These are phyloP conservation scores for Euphorbia pulcherrima DNA, from an alignment of 345 rosid species.

Conservation along the genomic window DNA sequence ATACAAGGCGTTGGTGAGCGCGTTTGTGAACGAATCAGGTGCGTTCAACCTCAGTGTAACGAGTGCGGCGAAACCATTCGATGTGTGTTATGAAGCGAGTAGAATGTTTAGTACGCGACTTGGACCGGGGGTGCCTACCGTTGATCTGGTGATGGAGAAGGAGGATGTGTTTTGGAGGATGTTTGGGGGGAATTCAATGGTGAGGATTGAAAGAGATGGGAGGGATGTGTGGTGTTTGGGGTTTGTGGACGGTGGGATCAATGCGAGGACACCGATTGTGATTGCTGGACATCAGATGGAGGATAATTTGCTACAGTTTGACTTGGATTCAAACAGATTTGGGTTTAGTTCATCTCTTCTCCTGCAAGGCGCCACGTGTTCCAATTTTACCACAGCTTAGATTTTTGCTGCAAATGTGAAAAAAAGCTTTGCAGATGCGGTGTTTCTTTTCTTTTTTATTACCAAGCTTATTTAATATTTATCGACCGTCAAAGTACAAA, in stretches of 20 bases:
- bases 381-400: not conserved
- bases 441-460: too few relatives aligned
- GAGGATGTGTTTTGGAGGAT: slow-evolving; percentile 37
- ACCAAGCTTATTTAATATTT: too few relatives aligned
- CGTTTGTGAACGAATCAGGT: slow-evolving; percentile 15
- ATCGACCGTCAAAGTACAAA: too few relatives aligned
- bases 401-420: too few relatives aligned
- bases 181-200: slow-evolving; percentile 33
- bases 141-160: slow-evolving; percentile 21
- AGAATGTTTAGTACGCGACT: slow-evolving; percentile 2
- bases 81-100: slow-evolving; percentile 23
- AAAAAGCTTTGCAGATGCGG: too few relatives aligned
- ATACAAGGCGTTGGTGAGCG: slow-evolving; percentile 7
- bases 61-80: slow-evolving; percentile 21
- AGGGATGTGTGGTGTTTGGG: slow-evolving; percentile 36
- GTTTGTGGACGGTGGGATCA: slow-evolving; percentile 36
- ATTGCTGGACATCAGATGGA: slow-evolving; percentile 28
- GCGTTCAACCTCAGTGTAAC: slow-evolving; percentile 12
- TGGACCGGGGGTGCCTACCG: slow-evolving; percentile 28
- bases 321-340: slow-evolving; percentile 7
- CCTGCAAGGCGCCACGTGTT: not conserved
- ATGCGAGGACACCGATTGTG: slow-evolving; percentile 9
- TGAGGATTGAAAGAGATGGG: slow-evolving; percentile 11
- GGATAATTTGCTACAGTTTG: slow-evolving; percentile 22
- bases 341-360: slow-evolving; percentile 19